Evolutionary conservation across 768 basidiomycete genomes (phyloP), one percentile per base, ranked within the genome.

Genomic region (Cyathus striatus): DNA sequence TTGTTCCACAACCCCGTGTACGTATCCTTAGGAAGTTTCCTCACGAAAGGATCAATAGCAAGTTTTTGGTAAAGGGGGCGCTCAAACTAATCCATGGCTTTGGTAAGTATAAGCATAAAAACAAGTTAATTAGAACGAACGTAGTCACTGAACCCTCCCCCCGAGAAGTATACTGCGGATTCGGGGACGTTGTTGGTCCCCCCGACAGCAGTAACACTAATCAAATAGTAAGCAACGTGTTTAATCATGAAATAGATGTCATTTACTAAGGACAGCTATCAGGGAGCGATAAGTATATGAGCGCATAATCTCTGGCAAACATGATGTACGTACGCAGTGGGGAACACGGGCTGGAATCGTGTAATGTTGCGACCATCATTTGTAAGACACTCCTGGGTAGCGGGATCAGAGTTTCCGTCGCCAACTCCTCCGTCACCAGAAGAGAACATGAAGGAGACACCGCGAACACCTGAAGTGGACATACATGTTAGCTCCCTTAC

Each of bases 361-460:
- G 75, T 77, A 14, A 38, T 54, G 49, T 81, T 83, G 14, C 48
- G 55, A 3, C 78, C 82, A 48, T 80, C 71, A 51, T 86, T 86
- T 2, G 78, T 70, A 44, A 67, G 57, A 53, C 86, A 88, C 30
- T 55, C 21, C 39, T 79, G 74, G 6, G 68, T 76, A 0, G 63
- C 60, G 14, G 79, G 79, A 53, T 83, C 45, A 1, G 72, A 38
- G 49, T 81, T 51, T 21, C 75, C 71, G 52, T 81, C 85, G 2
- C 86, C 86, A 14, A 86, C 86, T 14, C 86, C 86, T 12, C 54
- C 55, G 47, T 88, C 85, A 14, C 85, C 84, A 17, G 81, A 82
- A 10, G 78, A 69, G 60, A 85, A 85, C 27, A 79, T 54, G 13
- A 88, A 33, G 6, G 83, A 79, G 14, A 81, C 68, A 14, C 87